A percentile compares a stretch with the other conserved stretches of the same genome.
These are phyloP conservation scores for Isoetes engelmannii DNA, from an alignment of 83 land plant genomes.

Conservation along the genomic window DNA sequence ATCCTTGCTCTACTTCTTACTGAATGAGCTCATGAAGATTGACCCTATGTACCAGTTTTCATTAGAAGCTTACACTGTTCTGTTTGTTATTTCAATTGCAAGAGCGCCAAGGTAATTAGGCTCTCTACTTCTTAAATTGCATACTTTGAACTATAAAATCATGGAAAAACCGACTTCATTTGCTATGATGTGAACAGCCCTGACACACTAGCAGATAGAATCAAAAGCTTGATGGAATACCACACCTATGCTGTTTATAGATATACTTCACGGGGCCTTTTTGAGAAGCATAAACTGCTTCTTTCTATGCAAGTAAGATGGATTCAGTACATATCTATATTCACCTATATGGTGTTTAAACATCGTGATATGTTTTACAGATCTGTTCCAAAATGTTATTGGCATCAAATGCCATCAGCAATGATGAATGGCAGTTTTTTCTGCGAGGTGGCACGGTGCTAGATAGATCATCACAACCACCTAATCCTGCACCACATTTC, in stretches of 20 bases:
- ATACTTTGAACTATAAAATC: neutral
- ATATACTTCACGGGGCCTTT: slow-evolving; percentile 31
- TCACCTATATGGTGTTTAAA: neutral
- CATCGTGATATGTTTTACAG: slow-evolving; percentile 6
- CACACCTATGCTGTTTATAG: slow-evolving; percentile 33
- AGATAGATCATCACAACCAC: slow-evolving; percentile 26
- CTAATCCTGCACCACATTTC: slow-evolving; percentile 29
- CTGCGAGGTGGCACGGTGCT: slow-evolving; percentile 29
- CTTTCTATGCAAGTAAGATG: slow-evolving; percentile 25
- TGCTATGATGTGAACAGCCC: slow-evolving; percentile 12
- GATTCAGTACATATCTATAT: too few species aligned
- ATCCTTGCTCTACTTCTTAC: slow-evolving; percentile 27
- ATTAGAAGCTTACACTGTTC: slow-evolving; percentile 31
- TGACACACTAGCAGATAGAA: slow-evolving; percentile 24
- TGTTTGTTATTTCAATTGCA: slow-evolving; percentile 26
- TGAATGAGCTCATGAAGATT: slow-evolving; percentile 23
- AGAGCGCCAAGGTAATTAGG: slow-evolving; percentile 22
- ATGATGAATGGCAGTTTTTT: slow-evolving; percentile 32
- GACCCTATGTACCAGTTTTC: slow-evolving; percentile 40
- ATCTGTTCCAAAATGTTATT: slow-evolving; percentile 27
- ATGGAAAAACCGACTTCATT: neutral
- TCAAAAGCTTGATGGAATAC: slow-evolving; percentile 27
- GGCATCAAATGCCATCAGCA: slow-evolving; percentile 24
- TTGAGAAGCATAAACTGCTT: slow-evolving; percentile 32
- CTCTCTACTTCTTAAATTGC: neutral